Conservation (phyloP, 2,329 filamentous ascomycete species). For the Fusarium nelsonii region DNA sequence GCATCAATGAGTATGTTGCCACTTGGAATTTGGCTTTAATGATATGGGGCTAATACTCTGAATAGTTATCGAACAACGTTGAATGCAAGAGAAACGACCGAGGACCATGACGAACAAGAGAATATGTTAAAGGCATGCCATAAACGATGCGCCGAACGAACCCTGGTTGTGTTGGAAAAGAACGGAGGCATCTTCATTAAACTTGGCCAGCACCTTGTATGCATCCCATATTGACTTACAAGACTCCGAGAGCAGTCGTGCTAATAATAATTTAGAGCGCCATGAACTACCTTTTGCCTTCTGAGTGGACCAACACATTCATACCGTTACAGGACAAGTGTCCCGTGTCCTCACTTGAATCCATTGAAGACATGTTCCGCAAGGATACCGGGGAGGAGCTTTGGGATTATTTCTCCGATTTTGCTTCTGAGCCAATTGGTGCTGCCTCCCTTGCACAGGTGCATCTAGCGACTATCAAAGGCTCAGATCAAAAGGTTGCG, state of each 20-base stretch:
- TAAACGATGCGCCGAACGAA: conserved; percentile 90
- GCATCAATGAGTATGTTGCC: conserved; percentile 82
- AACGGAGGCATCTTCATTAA: conserved; percentile 99
- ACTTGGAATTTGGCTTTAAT: not conserved
- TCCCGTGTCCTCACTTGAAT: conserved; percentile 89
- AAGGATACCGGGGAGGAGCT: conserved; percentile 84
- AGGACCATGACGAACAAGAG: conserved; percentile 74
- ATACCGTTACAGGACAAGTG: conserved; percentile 96
- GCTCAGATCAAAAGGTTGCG: conserved; percentile 86
- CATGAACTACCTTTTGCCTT: conserved; percentile 92
- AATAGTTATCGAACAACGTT: conserved; percentile 87
- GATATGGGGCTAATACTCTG: conserved; percentile 4
- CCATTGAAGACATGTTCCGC: conserved; percentile 87
- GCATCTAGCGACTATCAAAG: conserved; percentile 85
- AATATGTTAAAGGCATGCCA: conserved; percentile 84
- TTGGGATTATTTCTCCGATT: conserved; percentile 87
- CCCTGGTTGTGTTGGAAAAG: conserved; percentile 87
- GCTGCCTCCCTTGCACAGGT: conserved; percentile 96
- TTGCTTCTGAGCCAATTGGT: conserved; percentile 83
- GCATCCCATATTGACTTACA: conserved; percentile 22
- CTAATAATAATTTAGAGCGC: conserved; percentile 71
- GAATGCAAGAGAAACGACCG: conserved; percentile 72
- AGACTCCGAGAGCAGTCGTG: not conserved
- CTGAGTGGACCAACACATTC: conserved; percentile 95
- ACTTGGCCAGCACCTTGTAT: conserved; percentile 88